These are phyloP conservation scores for Penicillium pulvis DNA, from an alignment of 495 filamentous ascomycete genomes.

Conservation along the genomic window DNA sequence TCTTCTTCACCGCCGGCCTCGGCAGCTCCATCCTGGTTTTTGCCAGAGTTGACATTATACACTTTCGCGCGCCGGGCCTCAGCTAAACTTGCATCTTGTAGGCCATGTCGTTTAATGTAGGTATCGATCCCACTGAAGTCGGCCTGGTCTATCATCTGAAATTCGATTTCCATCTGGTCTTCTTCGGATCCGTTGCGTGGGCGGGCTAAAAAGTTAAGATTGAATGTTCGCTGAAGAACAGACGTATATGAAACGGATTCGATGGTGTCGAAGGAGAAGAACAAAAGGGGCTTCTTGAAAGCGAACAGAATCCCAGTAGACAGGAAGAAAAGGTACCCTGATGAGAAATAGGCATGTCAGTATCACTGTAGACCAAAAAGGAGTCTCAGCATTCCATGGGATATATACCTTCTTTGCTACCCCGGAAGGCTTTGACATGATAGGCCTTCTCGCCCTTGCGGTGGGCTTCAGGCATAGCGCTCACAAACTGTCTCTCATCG, in stretches of 20 bases:
- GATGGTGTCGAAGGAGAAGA: constrained; percentile 78
- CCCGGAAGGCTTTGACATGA: constrained; percentile 87
- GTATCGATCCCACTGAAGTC: constrained; percentile 81
- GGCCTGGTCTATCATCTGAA: constrained; percentile 84
- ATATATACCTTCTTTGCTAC: constrained; percentile 80
- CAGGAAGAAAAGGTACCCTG: constrained; percentile 87
- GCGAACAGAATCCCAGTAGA: constrained; percentile 85
- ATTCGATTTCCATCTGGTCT: constrained; percentile 70
- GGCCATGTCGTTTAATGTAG: constrained; percentile 76
- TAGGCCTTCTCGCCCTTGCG: constrained; percentile 89
- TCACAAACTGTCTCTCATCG: constrained; percentile 74
- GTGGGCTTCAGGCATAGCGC: constrained; percentile 75
- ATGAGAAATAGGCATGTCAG: constrained; percentile 1
- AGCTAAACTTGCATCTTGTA: constrained; percentile 92
- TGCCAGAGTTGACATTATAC: constrained; percentile 62
- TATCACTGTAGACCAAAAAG: background rate
- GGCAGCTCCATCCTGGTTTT: constrained; percentile 38
- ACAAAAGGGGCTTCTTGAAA: constrained; percentile 93
- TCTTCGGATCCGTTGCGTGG: constrained; percentile 42
- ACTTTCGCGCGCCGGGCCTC: constrained; percentile 82
- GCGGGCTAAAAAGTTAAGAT: constrained; percentile 72
- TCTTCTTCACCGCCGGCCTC: constrained; percentile 45
- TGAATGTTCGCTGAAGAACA: constrained; percentile 91
- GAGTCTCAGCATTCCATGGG: background rate
- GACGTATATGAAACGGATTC: constrained; percentile 85